These are phyloP conservation scores for Xylariaceae sp. DNA, from an alignment of 2,329 filamentous ascomycete species.

Conservation along the genomic window DNA sequence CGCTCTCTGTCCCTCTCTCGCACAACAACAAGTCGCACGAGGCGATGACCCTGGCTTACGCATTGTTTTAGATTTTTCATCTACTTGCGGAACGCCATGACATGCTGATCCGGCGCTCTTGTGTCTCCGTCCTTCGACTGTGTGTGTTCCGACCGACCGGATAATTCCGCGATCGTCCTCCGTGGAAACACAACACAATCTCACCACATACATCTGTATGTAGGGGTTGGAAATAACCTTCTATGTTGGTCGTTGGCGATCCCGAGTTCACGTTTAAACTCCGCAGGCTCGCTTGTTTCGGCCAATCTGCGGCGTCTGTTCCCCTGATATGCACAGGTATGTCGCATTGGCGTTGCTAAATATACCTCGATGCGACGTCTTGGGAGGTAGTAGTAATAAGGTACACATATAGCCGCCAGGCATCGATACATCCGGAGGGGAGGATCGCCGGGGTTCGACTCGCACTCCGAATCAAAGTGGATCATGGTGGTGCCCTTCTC, in stretches of 20 bases:
- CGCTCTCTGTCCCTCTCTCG: neutral
- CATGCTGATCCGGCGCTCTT: neutral
- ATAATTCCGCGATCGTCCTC: too few species aligned
- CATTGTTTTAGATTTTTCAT: neutral
- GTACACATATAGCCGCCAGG: too few species aligned
- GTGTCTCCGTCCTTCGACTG: too few species aligned
- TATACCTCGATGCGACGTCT: neutral
- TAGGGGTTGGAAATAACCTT: neutral
- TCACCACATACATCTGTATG: too few species aligned
- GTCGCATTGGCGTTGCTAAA: neutral
- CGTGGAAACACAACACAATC: too few species aligned
- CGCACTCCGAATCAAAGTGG: constrained; percentile 13
- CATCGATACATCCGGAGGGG: neutral
- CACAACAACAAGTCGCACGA: neutral
- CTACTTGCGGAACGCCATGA: neutral
- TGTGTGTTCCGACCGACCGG: too few species aligned
- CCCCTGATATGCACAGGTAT: neutral
- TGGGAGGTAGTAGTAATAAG: too few species aligned
- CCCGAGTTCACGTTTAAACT: neutral
- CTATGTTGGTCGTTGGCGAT: neutral
- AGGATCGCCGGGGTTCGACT: neutral
- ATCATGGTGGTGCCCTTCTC: neutral
- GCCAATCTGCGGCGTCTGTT: neutral
- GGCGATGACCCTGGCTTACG: neutral
- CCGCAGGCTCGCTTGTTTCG: neutral